Conservation (phyloP, 2,329 filamentous ascomycete species). For the Didymella exigua region DNA sequence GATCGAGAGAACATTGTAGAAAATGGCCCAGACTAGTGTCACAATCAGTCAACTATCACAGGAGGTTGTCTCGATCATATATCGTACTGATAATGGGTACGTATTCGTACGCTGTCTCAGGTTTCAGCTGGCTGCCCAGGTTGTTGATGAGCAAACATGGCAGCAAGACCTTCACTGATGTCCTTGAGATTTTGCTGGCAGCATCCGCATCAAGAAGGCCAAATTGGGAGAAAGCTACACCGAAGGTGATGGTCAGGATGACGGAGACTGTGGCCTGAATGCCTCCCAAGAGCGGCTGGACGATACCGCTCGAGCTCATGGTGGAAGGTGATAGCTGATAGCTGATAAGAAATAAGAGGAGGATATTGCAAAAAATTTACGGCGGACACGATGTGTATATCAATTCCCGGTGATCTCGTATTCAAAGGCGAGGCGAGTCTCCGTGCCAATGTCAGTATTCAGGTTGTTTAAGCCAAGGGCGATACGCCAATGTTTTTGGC, state of each 20-base stretch:
- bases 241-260: conserved; percentile 60
- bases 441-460: conserved; percentile 13
- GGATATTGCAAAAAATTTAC: background rate
- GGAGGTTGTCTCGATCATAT: too few species aligned
- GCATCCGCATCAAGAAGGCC: conserved; percentile 54
- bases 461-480: conserved; percentile 13
- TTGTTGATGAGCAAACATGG: conserved; percentile 61
- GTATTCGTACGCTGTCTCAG: conserved; percentile 56
- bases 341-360: background rate
- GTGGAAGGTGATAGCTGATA: background rate
- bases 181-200: conserved; percentile 59
- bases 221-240: conserved; percentile 58
- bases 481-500: conserved; percentile 13
- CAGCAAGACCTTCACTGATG: conserved; percentile 60
- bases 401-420: background rate
- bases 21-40: conserved; percentile 55
- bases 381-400: background rate
- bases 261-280: conserved; percentile 62
- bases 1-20: conserved; percentile 58
- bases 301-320: conserved; percentile 14
- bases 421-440: background rate
- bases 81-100: conserved; percentile 57
- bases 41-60: too few species aligned
- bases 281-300: conserved; percentile 56
- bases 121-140: conserved; percentile 57